Evolutionary conservation across 2,329 filamentous ascomycete species (phyloP), one percentile per base, ranked within the genome.

Genomic region (Ophidiomyces ophidiicola): DNA sequence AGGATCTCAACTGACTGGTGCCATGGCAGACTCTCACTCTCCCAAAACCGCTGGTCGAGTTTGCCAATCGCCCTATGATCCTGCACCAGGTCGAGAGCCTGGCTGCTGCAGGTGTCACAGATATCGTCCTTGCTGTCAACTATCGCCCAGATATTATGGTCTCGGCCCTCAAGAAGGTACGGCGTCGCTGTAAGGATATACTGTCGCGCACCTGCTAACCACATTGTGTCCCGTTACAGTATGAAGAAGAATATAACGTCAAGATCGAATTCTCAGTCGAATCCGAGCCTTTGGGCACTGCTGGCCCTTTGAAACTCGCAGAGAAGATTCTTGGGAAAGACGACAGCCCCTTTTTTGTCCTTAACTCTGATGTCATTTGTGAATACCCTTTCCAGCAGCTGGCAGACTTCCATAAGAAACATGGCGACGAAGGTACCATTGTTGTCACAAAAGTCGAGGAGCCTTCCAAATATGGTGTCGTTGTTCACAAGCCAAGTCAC

Each of bases 51-150:
- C 75, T 98, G 52, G 90, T 98, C 57, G 88, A 98, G 69, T 98
- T 98, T 59, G 86, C 78, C 59, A 98, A 98, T 75, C 88, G 90
- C 69, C 90, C 87, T 61, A 98, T 98, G 88, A 96, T 98, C 64
- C 74, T 92, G 57, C 88, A 96, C 68, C 88, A 98, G 68, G 84
- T 98, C 54, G 86, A 94, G 69, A 86, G 85, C 50, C 75, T 98
- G 51, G 88, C 90, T 52, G 81, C 79, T 44, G 88, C 86, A 43
- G 88, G 88, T 61, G 90, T 96, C 49, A 96, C 85, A 46, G 87
- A 96, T 68, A 93, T 98, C 56, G 88, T 98, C 41, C 77, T 98
- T 43, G 88, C 90, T 46, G 90, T 98, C 64, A 98, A 98, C 75
- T 98, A 98, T 72, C 78, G 88, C 51, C 88, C 88, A 29, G 90